These are phyloP conservation scores for Fusarium staphyleae DNA, from an alignment of 2,329 filamentous ascomycete species.

Conservation along the genomic window DNA sequence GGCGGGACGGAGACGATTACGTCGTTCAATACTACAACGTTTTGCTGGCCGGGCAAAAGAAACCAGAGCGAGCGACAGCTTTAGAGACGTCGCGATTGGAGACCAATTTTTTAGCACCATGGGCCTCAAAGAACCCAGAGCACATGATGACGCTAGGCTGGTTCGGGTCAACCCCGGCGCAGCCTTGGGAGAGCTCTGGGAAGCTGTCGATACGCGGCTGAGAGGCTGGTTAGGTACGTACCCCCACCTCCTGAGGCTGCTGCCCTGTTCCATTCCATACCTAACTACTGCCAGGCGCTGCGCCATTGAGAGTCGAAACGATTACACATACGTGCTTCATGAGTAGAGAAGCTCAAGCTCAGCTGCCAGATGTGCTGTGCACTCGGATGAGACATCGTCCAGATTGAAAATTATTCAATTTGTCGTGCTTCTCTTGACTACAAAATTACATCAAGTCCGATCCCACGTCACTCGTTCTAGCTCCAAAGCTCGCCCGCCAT, in stretches of 20 bases:
- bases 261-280: background rate
- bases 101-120: slow-evolving; percentile 42
- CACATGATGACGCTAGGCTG: slow-evolving; percentile 39
- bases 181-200: slow-evolving; percentile 1
- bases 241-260: slow-evolving; percentile 29
- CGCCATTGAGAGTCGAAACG: slow-evolving; percentile 5
- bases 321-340: slow-evolving; percentile 33
- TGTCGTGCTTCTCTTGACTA: background rate
- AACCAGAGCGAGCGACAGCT: slow-evolving; percentile 36
- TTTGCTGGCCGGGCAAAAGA: slow-evolving; percentile 2
- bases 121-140: slow-evolving; percentile 18
- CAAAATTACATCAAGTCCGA: background rate
- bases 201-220: slow-evolving; percentile 2
- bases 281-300: background rate
- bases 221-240: slow-evolving; percentile 35
- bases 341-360: slow-evolving; percentile 17
- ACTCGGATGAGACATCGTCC: slow-evolving; percentile 9
- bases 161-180: slow-evolving; percentile 19
- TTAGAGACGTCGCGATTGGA: slow-evolving; percentile 38
- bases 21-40: slow-evolving; percentile 33
- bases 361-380: slow-evolving; percentile 22
- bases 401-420: background rate
- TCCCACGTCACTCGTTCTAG: background rate
- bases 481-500: slow-evolving; percentile 49
- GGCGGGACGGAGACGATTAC: slow-evolving; percentile 21